Percentiles rank a stretch among this genome's conserved stretches.
These are phyloP conservation scores for Coffea eugenioides DNA, from an alignment of 257 asterid species.

Conservation along the genomic window DNA sequence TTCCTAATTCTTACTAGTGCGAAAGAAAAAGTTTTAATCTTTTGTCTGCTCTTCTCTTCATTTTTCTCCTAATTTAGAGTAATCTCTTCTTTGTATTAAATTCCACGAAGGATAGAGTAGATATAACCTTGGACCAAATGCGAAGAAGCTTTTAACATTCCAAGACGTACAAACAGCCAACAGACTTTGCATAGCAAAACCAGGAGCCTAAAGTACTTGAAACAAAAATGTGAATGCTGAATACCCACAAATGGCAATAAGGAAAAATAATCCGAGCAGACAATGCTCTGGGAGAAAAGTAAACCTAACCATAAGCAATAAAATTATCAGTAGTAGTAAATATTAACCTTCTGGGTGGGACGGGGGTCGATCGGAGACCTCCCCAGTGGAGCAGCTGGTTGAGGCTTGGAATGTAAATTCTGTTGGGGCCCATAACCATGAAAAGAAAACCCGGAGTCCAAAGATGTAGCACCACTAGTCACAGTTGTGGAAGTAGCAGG, in stretches of 20 bases:
- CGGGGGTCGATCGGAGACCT: background rate
- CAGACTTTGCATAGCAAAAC: background rate
- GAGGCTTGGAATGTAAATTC: background rate
- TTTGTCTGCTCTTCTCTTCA: background rate
- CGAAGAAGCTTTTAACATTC: background rate
- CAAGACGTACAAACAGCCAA: background rate
- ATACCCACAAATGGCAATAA: background rate
- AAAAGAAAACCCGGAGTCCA: background rate
- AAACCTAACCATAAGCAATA: background rate
- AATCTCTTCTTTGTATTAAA: background rate
- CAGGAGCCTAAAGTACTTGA: too few relatives aligned
- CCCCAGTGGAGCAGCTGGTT: background rate
- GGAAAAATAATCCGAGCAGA: background rate
- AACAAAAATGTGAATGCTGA: background rate
- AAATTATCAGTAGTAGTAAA: background rate
- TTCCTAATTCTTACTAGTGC: background rate
- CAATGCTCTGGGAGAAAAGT: background rate
- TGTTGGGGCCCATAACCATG: background rate
- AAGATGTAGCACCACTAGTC: background rate
- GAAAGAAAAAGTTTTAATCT: background rate
- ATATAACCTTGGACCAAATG: background rate
- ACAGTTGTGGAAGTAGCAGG: conserved; percentile 30
- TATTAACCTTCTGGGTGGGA: background rate
- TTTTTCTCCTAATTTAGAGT: background rate
- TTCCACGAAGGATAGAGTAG: background rate